A percentile compares a stretch with the other conserved stretches of the same genome.
These are phyloP conservation scores for Aspergillus arachidicola DNA, from an alignment of 2,329 filamentous ascomycete genomes.

Conservation along the genomic window DNA sequence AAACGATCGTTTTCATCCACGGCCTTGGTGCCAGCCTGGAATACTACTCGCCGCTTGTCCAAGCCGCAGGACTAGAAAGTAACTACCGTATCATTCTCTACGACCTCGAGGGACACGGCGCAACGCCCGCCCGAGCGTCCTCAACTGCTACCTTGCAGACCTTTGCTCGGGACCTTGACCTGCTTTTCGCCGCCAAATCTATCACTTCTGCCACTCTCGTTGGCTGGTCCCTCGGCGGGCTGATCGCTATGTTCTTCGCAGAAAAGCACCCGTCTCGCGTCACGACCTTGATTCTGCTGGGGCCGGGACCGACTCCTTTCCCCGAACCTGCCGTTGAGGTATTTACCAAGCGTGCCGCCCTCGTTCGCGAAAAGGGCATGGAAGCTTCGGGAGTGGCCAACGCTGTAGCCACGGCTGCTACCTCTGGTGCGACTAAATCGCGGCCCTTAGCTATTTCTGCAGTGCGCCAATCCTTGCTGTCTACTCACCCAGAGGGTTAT, in stretches of 20 bases:
- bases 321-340: slow-evolving; percentile 26
- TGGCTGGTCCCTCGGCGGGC: slow-evolving; percentile 56
- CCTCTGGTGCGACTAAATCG: slow-evolving; percentile 38
- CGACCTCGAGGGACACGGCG: slow-evolving; percentile 61
- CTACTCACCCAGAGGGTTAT: slow-evolving; percentile 57
- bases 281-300: slow-evolving; percentile 51
- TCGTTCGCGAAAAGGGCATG: slow-evolving; percentile 51
- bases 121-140: slow-evolving; percentile 54
- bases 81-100: slow-evolving; percentile 46
- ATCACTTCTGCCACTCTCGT: slow-evolving; percentile 44
- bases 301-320: slow-evolving; percentile 51
- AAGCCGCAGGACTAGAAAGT: slow-evolving; percentile 26
- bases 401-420: slow-evolving; percentile 27
- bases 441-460: slow-evolving; percentile 45
- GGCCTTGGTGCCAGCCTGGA: slow-evolving; percentile 54
- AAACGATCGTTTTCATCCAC: slow-evolving; percentile 56
- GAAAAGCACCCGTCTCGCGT: slow-evolving; percentile 45
- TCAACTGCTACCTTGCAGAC: slow-evolving; percentile 47
- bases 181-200: neutral
- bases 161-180: slow-evolving; percentile 47
- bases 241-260: slow-evolving; percentile 51
- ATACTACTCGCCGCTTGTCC: slow-evolving; percentile 51
- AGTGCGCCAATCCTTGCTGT: slow-evolving; percentile 47
- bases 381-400: slow-evolving; percentile 39
- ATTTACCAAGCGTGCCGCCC: slow-evolving; percentile 32